Percentiles rank a stretch among this genome's conserved stretches.
Conservation (phyloP, 805 yeast species). For the Yamadazyma scolyti region DNA sequence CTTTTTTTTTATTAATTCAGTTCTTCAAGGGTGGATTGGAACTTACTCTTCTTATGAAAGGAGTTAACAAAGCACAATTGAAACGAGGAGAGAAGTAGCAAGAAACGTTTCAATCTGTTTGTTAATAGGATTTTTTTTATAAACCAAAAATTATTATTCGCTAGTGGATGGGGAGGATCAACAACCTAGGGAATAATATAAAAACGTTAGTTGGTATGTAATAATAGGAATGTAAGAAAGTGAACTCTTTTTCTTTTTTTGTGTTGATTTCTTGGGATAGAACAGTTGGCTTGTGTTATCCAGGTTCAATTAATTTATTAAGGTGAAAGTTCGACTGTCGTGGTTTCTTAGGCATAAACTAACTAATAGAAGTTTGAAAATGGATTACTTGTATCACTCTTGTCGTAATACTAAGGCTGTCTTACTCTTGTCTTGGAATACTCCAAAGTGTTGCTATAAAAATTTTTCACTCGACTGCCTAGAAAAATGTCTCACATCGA, state of each 20-base stretch:
- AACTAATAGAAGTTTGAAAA: too few species aligned
- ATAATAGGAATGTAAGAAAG: conserved; percentile 1
- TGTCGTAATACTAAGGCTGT: too few species aligned
- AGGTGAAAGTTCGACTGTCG: conserved; percentile 31
- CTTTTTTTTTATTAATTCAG: conserved; percentile 7
- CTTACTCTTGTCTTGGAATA: too few species aligned
- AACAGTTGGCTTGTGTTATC: conserved; percentile 27
- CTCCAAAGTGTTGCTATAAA: too few species aligned
- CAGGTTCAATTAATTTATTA: conserved; percentile 37
- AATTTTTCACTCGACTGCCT: too few species aligned
- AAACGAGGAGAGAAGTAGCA: conserved; percentile 48
- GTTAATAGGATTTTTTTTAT: conserved; percentile 10
- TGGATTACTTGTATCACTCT: too few species aligned
- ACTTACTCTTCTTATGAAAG: conserved; percentile 32
- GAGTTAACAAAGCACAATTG: conserved; percentile 17
- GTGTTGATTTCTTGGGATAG: neutral
- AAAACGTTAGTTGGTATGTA: conserved; percentile 9
- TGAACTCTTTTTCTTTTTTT: neutral
- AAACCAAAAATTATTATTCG: conserved; percentile 18
- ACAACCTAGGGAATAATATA: conserved; percentile 29
- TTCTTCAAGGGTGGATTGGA: conserved; percentile 30
- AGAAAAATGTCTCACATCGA: too few species aligned
- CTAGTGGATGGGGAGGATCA: conserved; percentile 34
- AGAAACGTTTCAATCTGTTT: conserved; percentile 37
- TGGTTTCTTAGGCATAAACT: conserved; percentile 44